These are phyloP conservation scores for Clavariopsis aquatica DNA, from an alignment of 495 filamentous ascomycete species.

Conservation along the genomic window DNA sequence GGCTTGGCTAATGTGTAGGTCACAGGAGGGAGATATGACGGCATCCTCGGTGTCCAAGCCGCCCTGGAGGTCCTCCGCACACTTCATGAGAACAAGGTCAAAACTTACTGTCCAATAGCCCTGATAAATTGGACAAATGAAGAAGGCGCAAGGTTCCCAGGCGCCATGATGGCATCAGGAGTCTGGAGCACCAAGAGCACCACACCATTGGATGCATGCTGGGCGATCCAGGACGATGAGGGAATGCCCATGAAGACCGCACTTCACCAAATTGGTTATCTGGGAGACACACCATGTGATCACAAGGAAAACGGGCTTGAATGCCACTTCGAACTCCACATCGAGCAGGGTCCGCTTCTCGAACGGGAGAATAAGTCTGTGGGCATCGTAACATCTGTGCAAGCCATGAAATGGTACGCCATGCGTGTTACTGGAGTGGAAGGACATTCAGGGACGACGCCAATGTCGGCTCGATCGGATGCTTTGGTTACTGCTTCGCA, in stretches of 20 bases:
- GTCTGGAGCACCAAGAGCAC: slow-evolving; percentile 34
- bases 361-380: slow-evolving; percentile 28
- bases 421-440: slow-evolving; percentile 28
- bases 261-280: slow-evolving; percentile 32
- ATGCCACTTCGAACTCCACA: slow-evolving; percentile 39
- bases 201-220: slow-evolving; percentile 21
- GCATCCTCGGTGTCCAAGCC: slow-evolving; percentile 38
- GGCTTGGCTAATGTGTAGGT: slow-evolving; percentile 24
- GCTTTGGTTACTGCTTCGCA: slow-evolving; percentile 33
- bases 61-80: slow-evolving; percentile 37
- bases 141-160: slow-evolving; percentile 38
- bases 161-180: slow-evolving; percentile 39
- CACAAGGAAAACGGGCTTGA: slow-evolving; percentile 33
- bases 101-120: slow-evolving; percentile 34
- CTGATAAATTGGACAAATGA: slow-evolving; percentile 41
- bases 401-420: slow-evolving; percentile 37
- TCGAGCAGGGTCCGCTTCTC: slow-evolving; percentile 38
- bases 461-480: slow-evolving; percentile 32
- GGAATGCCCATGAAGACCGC: slow-evolving; percentile 25
- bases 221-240: slow-evolving; percentile 28
- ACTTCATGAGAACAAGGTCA: slow-evolving; percentile 29
- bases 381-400: slow-evolving; percentile 35
- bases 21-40: slow-evolving; percentile 39
- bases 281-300: slow-evolving; percentile 28
- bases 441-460: slow-evolving; percentile 37